Conservation (phyloP, 306 rosid species). For the Trifolium subterraneum region DNA sequence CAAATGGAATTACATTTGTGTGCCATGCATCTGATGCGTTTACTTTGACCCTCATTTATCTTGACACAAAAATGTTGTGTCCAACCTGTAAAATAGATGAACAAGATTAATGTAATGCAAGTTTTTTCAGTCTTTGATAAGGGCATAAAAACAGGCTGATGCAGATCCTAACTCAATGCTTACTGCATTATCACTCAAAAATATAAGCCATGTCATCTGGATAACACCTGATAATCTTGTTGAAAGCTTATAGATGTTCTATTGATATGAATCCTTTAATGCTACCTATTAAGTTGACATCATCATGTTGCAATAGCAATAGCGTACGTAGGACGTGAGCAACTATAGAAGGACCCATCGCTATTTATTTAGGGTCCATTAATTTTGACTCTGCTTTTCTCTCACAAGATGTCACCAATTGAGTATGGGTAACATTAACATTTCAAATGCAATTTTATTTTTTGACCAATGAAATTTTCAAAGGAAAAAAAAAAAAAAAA, state of each 20-base stretch:
- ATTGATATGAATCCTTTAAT: neutral
- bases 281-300: neutral
- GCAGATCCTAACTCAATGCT: slow-evolving; percentile 18
- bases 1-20: slow-evolving; percentile 90
- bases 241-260: neutral
- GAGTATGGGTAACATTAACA: neutral
- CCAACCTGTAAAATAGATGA: slow-evolving; percentile 68
- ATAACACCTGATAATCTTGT: slow-evolving; percentile 1
- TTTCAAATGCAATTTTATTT: neutral
- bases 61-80: slow-evolving; percentile 82
- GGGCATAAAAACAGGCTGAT: slow-evolving; percentile 22
- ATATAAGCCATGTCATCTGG: slow-evolving; percentile 17
- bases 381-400: neutral
- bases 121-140: neutral
- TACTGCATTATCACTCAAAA: slow-evolving; percentile 5
- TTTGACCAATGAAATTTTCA: neutral
- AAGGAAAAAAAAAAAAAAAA: neutral
- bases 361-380: neutral
- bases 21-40: slow-evolving; percentile 89
- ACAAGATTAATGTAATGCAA: neutral
- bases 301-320: neutral
- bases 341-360: neutral
- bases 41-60: slow-evolving; percentile 96
- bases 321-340: neutral
- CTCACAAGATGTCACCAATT: neutral